Evolutionary conservation across 768 basidiomycete species (phyloP).

Genomic region (Amanita rimosa): DNA sequence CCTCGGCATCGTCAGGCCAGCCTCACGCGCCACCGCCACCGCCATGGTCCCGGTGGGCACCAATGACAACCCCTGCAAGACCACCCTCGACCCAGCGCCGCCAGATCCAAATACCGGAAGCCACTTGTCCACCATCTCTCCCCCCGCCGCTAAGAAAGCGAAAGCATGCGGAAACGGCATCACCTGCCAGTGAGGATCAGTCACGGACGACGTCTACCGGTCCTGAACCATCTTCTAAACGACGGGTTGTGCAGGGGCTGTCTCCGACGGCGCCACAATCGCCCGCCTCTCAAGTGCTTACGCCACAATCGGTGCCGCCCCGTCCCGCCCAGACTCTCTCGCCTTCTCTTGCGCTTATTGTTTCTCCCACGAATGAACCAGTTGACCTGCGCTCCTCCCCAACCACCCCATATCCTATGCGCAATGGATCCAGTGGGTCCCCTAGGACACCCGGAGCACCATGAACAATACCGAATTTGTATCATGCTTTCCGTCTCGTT

Average conservation of each 20-base stretch:
- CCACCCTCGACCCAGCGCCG: conserved; percentile 33
- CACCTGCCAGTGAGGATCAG: not conserved
- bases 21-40: conserved; percentile 13
- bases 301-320: conserved; percentile 8
- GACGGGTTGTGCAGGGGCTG: conserved; percentile 22
- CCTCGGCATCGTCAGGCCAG: conserved; percentile 10
- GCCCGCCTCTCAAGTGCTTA: not conserved
- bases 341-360: conserved; percentile 53
- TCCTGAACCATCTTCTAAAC: conserved; percentile 17
- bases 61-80: conserved; percentile 31
- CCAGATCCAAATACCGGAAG: conserved; percentile 20
- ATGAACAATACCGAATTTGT: not conserved
- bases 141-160: conserved; percentile 33
- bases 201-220: not conserved
- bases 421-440: not conserved
- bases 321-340: conserved; percentile 36
- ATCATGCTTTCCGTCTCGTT: not conserved
- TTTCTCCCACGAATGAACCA: conserved; percentile 40
- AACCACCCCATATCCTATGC: not conserved
- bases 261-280: conserved; percentile 17
- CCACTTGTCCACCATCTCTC: conserved; percentile 21
- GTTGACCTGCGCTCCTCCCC: conserved; percentile 3
- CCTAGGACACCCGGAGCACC: conserved; percentile 1
- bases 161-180: conserved; percentile 26
- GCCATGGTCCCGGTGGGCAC: conserved; percentile 36